Conservation (phyloP, 2,329 filamentous ascomycete species). For the Talaromyces sp. region DNA sequence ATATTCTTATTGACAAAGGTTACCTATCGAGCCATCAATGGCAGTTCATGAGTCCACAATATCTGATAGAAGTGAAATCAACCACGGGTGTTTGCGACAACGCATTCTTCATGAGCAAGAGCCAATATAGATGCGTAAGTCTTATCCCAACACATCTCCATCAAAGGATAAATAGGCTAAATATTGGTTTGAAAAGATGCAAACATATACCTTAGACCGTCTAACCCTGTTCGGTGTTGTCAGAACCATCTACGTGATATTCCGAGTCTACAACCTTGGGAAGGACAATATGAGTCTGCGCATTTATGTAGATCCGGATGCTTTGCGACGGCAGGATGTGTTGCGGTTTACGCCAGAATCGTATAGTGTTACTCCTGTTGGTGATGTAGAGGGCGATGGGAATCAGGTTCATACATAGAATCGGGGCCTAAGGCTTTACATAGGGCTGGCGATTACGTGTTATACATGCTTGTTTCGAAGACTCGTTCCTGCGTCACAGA, state of each 20-base stretch:
- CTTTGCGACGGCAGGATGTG: neutral
- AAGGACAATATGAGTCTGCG: constrained; percentile 29
- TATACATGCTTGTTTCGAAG: neutral
- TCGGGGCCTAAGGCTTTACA: neutral
- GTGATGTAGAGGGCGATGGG: neutral
- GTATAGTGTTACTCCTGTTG: neutral
- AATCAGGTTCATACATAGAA: neutral
- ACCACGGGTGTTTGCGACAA: constrained; percentile 39
- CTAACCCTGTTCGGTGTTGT: neutral
- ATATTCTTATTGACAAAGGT: neutral
- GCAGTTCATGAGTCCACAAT: constrained; percentile 31
- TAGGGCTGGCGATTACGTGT: neutral
- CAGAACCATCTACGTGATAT: constrained; percentile 39
- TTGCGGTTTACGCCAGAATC: neutral
- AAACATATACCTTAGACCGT: neutral
- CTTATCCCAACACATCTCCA: neutral
- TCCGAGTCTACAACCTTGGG: constrained; percentile 42
- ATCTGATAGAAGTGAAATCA: constrained; percentile 54
- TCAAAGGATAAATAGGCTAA: neutral
- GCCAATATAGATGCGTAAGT: constrained; percentile 44
- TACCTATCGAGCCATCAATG: neutral
- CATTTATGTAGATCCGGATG: constrained; percentile 41
- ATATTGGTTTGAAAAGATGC: neutral
- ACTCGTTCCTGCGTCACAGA: no score
- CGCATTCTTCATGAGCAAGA: constrained; percentile 49